phyloP scores from a whole-genome alignment of 305 asterid species.

The Coffea humblotiana region DNA sequence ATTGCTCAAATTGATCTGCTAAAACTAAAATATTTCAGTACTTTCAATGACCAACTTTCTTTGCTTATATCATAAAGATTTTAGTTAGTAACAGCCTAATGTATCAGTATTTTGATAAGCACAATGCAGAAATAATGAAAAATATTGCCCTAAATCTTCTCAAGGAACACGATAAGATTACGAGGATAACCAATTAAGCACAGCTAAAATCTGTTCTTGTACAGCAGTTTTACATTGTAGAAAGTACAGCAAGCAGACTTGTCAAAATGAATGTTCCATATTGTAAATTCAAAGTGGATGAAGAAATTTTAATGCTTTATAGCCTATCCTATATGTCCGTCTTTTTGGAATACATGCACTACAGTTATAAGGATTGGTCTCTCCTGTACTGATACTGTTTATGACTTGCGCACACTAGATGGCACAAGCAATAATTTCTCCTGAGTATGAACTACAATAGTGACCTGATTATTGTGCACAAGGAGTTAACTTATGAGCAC shows the following conservation, averaged over 20 bases:
- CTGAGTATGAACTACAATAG: too few species aligned
- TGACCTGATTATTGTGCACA: too few species aligned
- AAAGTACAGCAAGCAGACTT: neutral
- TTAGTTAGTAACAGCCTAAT: neutral
- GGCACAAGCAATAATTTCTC: too few species aligned
- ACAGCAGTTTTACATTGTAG: neutral
- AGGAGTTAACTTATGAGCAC: too few species aligned
- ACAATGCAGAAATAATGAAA: neutral
- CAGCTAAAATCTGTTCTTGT: neutral
- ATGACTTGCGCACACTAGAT: too few species aligned
- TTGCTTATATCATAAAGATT: neutral
- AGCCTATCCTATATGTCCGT: neutral
- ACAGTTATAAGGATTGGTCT: neutral
- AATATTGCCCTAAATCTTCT: neutral
- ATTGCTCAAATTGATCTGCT: constrained; percentile 62
- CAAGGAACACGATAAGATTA: neutral
- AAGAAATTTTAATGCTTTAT: neutral
- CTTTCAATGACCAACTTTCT: neutral
- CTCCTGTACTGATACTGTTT: too few species aligned
- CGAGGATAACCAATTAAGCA: neutral
- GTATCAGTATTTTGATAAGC: neutral
- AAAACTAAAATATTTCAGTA: constrained; percentile 8
- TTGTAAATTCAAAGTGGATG: neutral
- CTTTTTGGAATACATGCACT: neutral
- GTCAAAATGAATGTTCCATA: neutral